Evolutionary conservation across 805 yeast species (phyloP).

Genomic region (Monosporozyma siamensis): DNA sequence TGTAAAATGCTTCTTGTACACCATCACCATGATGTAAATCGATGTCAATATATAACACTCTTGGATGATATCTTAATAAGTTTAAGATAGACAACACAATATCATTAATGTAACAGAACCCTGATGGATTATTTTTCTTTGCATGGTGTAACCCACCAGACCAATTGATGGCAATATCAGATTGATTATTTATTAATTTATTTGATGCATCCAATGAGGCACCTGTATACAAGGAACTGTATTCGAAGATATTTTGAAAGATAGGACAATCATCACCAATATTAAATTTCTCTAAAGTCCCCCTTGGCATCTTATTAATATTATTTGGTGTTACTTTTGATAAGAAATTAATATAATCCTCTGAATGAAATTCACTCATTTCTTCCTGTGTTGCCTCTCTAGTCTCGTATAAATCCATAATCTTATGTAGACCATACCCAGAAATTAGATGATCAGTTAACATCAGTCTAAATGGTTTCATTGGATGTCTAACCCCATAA

Average conservation of each 20-base stretch:
- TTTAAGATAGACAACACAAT: constrained; percentile 79
- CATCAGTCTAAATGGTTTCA: constrained; percentile 94
- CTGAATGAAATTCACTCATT: constrained; percentile 72
- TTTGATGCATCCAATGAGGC: constrained; percentile 89
- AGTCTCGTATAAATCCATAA: constrained; percentile 84
- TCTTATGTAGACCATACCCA: constrained; percentile 74
- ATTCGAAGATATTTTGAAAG: constrained; percentile 69
- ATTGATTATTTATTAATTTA: constrained; percentile 66
- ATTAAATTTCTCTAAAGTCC: constrained; percentile 55
- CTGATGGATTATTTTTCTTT: constrained; percentile 80
- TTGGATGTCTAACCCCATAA: constrained; percentile 93
- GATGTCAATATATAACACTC: constrained; percentile 80
- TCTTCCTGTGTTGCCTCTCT: constrained; percentile 76
- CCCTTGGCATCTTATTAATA: constrained; percentile 43
- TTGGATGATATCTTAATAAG: constrained; percentile 68
- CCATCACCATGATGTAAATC: constrained; percentile 95
- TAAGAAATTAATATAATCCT: constrained; percentile 74
- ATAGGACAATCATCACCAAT: constrained; percentile 94
- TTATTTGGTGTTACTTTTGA: constrained; percentile 71
- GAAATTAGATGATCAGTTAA: constrained; percentile 86
- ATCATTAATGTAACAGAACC: constrained; percentile 86
- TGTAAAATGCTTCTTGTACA: constrained; percentile 87
- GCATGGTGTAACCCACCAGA: constrained; percentile 94
- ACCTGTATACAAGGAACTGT: constrained; percentile 74
- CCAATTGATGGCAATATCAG: constrained; percentile 88